A percentile compares a stretch with the other conserved stretches of the same genome.
phyloP scores from a whole-genome alignment of 768 basidiomycete species.

The Baorangia bicolor region DNA sequence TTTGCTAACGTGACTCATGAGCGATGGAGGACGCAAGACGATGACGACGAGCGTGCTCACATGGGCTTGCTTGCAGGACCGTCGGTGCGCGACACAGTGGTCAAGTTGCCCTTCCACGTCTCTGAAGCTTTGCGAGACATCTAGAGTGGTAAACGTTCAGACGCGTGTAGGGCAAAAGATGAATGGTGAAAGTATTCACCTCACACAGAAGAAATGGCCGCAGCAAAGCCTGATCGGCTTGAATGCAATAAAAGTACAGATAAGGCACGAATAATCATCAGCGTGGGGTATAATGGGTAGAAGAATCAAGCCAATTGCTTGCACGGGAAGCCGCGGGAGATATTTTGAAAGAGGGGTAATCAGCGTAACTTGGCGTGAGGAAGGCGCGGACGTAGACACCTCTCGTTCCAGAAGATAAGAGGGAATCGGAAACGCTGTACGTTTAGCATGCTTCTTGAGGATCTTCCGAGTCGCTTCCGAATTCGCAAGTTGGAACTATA shows the following conservation, averaged over 20 bases:
- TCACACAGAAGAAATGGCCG: slow-evolving; percentile 72
- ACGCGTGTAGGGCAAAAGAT: background rate
- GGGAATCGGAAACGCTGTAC: no score
- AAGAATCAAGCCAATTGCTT: slow-evolving; percentile 77
- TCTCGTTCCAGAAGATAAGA: no score
- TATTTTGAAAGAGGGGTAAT: no score
- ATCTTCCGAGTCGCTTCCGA: no score
- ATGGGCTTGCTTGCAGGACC: no score
- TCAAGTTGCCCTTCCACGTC: no score
- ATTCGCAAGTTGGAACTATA: no score
- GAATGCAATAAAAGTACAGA: no score
- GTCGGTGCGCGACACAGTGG: no score
- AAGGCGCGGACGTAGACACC: no score
- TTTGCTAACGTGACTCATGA: slow-evolving; percentile 63
- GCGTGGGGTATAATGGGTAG: slow-evolving; percentile 76
- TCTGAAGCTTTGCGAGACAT: slow-evolving; percentile 85
- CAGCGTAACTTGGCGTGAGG: no score
- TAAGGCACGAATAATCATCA: slow-evolving; percentile 83
- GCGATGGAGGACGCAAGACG: background rate
- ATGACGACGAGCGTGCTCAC: slow-evolving; percentile 47
- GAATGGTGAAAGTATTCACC: slow-evolving; percentile 31
- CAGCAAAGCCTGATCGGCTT: slow-evolving; percentile 79
- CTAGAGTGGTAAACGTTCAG: slow-evolving; percentile 31
- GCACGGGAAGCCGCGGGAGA: slow-evolving; percentile 70
- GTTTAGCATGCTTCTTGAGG: no score